Conservation (phyloP, 306 rosid genomes). For the Elaeagnus macrophylla region DNA sequence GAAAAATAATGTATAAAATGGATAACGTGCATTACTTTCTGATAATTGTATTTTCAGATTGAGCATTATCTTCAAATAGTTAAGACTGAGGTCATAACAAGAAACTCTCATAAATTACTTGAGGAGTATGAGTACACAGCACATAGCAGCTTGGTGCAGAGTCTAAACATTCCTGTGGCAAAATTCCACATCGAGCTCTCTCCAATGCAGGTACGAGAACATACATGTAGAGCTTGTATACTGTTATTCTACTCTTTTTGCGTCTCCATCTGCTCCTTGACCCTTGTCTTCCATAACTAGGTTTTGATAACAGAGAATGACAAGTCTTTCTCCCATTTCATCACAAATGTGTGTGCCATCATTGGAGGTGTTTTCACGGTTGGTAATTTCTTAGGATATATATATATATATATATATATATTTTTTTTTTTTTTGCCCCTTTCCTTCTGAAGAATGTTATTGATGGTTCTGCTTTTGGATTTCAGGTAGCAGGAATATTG, state of each 20-base stretch:
- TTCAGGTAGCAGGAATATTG: constrained; percentile 94
- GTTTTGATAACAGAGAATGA: constrained; percentile 67
- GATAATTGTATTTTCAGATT: constrained; percentile 43
- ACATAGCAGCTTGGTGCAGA: constrained; percentile 76
- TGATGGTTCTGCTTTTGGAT: constrained; percentile 18
- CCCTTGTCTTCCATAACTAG: constrained; percentile 30
- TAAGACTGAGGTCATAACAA: constrained; percentile 67
- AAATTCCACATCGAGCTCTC: constrained; percentile 94
- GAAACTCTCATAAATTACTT: constrained; percentile 42
- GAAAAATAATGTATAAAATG: not conserved
- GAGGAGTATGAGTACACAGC: constrained; percentile 97
- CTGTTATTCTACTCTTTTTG: constrained; percentile 3
- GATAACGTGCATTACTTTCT: constrained; percentile 2
- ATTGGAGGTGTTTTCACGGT: constrained; percentile 99
- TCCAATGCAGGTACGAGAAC: constrained; percentile 78
- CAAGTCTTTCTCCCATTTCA: constrained; percentile 84
- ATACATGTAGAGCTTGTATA: not conserved
- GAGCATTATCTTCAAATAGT: constrained; percentile 97
- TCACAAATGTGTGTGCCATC: constrained; percentile 88
- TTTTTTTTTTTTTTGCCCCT: constrained; percentile 6
- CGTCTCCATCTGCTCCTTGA: constrained; percentile 5
- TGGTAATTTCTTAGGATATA: too few relatives aligned
- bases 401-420: too few relatives aligned
- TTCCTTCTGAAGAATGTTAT: constrained; percentile 5
- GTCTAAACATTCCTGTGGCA: constrained; percentile 58